Evolutionary conservation across 495 filamentous ascomycete genomes (phyloP).

Genomic region (Aspergillus diversus): DNA sequence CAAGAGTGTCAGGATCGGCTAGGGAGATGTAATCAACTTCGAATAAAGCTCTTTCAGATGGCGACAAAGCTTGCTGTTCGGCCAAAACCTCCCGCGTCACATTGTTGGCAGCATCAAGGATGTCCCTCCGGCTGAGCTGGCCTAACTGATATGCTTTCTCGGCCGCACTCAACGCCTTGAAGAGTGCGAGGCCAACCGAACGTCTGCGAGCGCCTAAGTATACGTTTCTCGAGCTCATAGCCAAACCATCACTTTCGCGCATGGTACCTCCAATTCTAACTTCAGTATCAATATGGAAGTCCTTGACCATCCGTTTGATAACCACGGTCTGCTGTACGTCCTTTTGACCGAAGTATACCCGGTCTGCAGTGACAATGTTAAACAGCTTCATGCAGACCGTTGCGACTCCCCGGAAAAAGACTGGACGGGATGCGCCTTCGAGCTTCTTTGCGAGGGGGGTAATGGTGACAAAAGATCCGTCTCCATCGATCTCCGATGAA

Average conservation of each 20-base stretch:
- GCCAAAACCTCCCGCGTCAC: constrained; percentile 53
- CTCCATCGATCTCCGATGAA: constrained; percentile 71
- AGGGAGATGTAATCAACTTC: constrained; percentile 91
- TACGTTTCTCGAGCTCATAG: constrained; percentile 93
- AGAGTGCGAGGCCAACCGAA: constrained; percentile 69
- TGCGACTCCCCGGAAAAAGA: constrained; percentile 95
- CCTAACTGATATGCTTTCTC: constrained; percentile 68
- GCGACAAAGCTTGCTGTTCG: constrained; percentile 64
- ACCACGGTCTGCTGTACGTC: constrained; percentile 96
- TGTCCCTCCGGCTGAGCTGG: constrained; percentile 57
- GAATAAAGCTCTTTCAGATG: constrained; percentile 66
- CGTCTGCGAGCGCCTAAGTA: constrained; percentile 82
- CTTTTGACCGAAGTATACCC: constrained; percentile 97
- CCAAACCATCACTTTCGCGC: constrained; percentile 82
- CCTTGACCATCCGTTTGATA: constrained; percentile 81
- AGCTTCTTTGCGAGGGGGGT: constrained; percentile 79
- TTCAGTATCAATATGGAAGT: constrained; percentile 81
- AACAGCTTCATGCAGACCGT: constrained; percentile 98
- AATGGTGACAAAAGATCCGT: constrained; percentile 92
- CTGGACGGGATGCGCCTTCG: constrained; percentile 85
- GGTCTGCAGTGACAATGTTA: constrained; percentile 84
- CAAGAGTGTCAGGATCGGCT: constrained; percentile 77
- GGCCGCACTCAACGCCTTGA: constrained; percentile 66
- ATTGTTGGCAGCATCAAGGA: constrained; percentile 67
- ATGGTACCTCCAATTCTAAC: constrained; percentile 74